Base-by-base conservation (phyloP, 1,284 basidiomycete genomes). In the Crocinoboletus sp. region DNA sequence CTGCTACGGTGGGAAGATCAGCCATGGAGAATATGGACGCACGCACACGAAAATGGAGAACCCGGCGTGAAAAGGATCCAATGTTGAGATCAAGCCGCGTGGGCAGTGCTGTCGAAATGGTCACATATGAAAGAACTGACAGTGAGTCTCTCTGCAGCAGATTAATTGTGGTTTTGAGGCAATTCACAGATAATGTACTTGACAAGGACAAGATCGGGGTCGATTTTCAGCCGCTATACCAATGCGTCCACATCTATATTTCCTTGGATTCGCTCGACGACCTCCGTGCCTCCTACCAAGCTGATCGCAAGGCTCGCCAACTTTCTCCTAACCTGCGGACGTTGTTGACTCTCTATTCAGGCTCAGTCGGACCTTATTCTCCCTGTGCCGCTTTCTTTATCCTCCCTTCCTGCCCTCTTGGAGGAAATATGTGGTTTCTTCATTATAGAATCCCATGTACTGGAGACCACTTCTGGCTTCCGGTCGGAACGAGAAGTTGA, bases 401-500 rank as follows among this genome's bases (percentile, higher is more conserved):
- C 70, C 10, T 76, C 77, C 27, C 73, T 84, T 17, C 71, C 73
- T 8, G 68, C 78, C 19, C 71, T 96, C 15, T 85, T 90, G 30
- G 86, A 97, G 66, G 91, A 98, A 66, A 91, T 98, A 50, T 89
- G 94, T n/a, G 96, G 96, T 0, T 99, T 97, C 69, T 99, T 99
- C 70, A 92, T 99, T 48, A 87, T 99, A 52, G 96, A 99, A 66
- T 84, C 82, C 5, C 88, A 97, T 60, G 94, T 99, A 0, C 76
- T 98, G 5, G 80, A 86, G 54, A 93, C 92, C 0, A 92, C 93
- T 6, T 81, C 79, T 11, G 75, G 73, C 28, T 99, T 99, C 69
- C 80, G 96, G 11, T 89, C 89, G 12, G 82, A 89, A 56, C 76
- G 82, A 27, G 94, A 99, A 53, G 87, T 99, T 1, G 94, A 99